These are phyloP conservation scores for Didymella glomerata DNA, from an alignment of 2,329 filamentous ascomycete species.

Conservation along the genomic window DNA sequence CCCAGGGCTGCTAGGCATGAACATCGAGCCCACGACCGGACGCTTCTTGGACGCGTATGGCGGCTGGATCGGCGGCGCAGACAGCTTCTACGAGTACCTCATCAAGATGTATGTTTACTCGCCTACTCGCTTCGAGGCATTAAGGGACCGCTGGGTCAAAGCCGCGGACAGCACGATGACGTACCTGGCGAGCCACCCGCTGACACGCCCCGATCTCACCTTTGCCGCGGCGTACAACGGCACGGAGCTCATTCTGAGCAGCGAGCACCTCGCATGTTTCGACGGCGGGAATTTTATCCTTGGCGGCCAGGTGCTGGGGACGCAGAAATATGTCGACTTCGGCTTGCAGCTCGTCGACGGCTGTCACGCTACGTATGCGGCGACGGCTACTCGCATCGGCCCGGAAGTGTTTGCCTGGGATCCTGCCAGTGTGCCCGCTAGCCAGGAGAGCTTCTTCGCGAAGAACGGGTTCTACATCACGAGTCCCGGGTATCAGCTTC, in stretches of 20 bases:
- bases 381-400: conserved; percentile 76
- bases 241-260: conserved; percentile 45
- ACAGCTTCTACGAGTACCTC: conserved; percentile 89
- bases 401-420: conserved; percentile 67
- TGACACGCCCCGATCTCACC: conserved; percentile 72
- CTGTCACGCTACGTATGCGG: conserved; percentile 77
- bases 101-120: conserved; percentile 93
- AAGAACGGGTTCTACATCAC: conserved; percentile 76
- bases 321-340: conserved; percentile 74
- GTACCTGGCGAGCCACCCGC: conserved; percentile 74
- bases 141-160: conserved; percentile 76
- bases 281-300: conserved; percentile 86
- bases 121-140: conserved; percentile 66
- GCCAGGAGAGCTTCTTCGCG: conserved; percentile 67
- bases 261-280: conserved; percentile 74
- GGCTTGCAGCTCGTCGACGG: conserved; percentile 75
- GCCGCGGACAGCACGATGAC: conserved; percentile 79
- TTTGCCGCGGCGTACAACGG: conserved; percentile 70
- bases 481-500: conserved; percentile 69
- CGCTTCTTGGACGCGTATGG: conserved; percentile 72
- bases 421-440: conserved; percentile 38
- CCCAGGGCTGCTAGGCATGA: conserved; percentile 76
- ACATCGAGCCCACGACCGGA: conserved; percentile 71
- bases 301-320: conserved; percentile 73
- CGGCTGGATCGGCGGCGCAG: conserved; percentile 79